Conservation (phyloP, 2,329 filamentous ascomycete species). For the Nigrospora osmanthi region DNA sequence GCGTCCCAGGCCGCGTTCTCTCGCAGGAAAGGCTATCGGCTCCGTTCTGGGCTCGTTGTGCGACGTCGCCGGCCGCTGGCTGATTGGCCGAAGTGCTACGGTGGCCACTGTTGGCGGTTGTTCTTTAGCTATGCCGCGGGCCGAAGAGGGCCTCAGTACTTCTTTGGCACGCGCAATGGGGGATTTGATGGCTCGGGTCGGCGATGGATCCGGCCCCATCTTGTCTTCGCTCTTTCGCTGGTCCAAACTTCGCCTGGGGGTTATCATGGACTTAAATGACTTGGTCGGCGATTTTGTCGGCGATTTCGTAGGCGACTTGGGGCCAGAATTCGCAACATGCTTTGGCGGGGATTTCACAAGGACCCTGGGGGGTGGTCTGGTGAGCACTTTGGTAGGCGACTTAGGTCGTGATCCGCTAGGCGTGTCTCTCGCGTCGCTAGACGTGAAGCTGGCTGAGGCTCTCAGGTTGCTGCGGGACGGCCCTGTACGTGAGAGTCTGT, state of each 20-base stretch:
- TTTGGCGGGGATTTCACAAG: too few relatives aligned
- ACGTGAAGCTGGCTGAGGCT: conserved; percentile 12
- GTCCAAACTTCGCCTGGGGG: too few relatives aligned
- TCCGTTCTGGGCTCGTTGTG: conserved; percentile 10
- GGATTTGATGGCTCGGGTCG: background rate
- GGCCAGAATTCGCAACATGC: too few relatives aligned
- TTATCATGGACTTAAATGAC: too few relatives aligned
- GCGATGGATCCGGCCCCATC: too few relatives aligned
- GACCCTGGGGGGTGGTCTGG: too few relatives aligned
- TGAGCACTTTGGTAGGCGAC: background rate
- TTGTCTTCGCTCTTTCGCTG: too few relatives aligned
- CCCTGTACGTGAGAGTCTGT: conserved; percentile 2
- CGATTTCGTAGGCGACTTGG: too few relatives aligned
- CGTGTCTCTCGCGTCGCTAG: conserved; percentile 14
- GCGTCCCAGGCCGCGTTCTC: conserved; percentile 8
- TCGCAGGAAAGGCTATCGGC: conserved; percentile 7
- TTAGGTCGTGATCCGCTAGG: conserved; percentile 5
- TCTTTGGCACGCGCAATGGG: background rate
- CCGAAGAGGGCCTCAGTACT: background rate
- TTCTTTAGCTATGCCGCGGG: background rate
- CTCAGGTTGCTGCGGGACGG: conserved; percentile 5
- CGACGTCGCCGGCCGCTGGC: conserved; percentile 6
- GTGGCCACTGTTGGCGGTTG: conserved; percentile 7
- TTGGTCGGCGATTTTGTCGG: too few relatives aligned
- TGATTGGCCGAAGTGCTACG: conserved; percentile 9